A percentile compares a stretch with the other conserved stretches of the same genome.
phyloP scores from a whole-genome alignment of 2,329 filamentous ascomycete species.

The Mariannaea sp. region DNA sequence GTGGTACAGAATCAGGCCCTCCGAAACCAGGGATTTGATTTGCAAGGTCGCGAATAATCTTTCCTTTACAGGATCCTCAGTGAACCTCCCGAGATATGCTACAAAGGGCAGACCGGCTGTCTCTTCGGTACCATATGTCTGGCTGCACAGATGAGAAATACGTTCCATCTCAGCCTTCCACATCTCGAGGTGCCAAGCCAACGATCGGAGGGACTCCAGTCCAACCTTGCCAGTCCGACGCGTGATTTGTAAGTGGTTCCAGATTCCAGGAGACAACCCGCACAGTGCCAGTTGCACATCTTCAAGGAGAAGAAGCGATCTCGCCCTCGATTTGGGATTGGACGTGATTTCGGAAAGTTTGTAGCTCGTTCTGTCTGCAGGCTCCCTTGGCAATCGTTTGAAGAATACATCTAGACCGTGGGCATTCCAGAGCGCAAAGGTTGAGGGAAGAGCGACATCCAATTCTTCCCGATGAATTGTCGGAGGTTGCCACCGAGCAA shows the following conservation, averaged over 20 bases:
- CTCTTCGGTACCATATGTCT: constrained; percentile 18
- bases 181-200: constrained; percentile 36
- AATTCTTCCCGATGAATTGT: constrained; percentile 45
- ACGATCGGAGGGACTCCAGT: constrained; percentile 19
- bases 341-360: constrained; percentile 40
- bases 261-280: constrained; percentile 39
- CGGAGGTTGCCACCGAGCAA: constrained; percentile 40
- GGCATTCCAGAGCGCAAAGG: constrained; percentile 45
- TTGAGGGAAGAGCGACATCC: constrained; percentile 41
- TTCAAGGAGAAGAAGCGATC: constrained; percentile 39
- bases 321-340: constrained; percentile 35
- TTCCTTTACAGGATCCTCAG: constrained; percentile 32
- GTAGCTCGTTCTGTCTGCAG: constrained; percentile 38
- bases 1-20: constrained; percentile 44
- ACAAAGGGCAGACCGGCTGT: constrained; percentile 26
- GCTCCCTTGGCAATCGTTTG: constrained; percentile 40
- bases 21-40: constrained; percentile 40
- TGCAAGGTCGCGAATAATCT: constrained; percentile 34
- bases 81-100: constrained; percentile 39
- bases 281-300: constrained; percentile 43
- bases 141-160: constrained; percentile 27
- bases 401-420: constrained; percentile 46
- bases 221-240: constrained; percentile 29
- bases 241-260: constrained; percentile 37
- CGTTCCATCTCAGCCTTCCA: constrained; percentile 36